Evolutionary conservation across 2,329 filamentous ascomycete genomes (phyloP), one percentile per base, ranked within the genome.

Genomic region (Fusarium piperis): DNA sequence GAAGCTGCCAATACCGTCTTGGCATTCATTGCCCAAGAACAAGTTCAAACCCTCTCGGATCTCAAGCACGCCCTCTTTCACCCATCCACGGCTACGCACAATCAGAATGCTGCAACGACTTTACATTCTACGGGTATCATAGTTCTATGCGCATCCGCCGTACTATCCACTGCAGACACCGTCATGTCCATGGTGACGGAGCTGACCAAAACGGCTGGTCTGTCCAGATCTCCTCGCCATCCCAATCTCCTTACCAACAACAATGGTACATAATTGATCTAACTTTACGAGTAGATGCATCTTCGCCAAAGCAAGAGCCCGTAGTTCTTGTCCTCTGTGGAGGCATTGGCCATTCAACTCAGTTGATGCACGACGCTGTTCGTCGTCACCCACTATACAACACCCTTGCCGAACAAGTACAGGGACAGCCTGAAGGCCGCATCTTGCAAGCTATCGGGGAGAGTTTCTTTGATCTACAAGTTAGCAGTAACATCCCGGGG

Each of bases 321-420:
- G 4, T 71, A 3, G 57, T 65, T 7, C 58, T 75, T 11, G 62
- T 75, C 30, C 61, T 75, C 1, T 68, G 68, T n/a, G 73, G 73
- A 12, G 73, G 73, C 1, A 65, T 75, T 44, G 73, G 73, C 2
- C 73, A 75, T 35, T 72, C 73, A n/a, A 75, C 73, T 1, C 51
- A 62, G 16, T 26, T 72, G 20, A 63, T 75, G 16, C 55, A 75
- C 18, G 71, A 75, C 32, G 73, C 71, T 38, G 56, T 75, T 30
- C 38, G 53, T 18, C 60, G 38, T 11, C 73, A 75, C 44, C 66
- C 73, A 1, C 36, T 57, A 8, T 74, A 74, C 35, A 59, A 33
- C 44, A 28, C 44, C 3, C 48, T 75, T 18, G 28, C 64, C 9
- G 11, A 36, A 11, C 52, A 65, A 26, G 15, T 74, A 5, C 33